Base-by-base conservation (phyloP, 352 stramenopile genomes). In the Peronospora belbahrii region DNA sequence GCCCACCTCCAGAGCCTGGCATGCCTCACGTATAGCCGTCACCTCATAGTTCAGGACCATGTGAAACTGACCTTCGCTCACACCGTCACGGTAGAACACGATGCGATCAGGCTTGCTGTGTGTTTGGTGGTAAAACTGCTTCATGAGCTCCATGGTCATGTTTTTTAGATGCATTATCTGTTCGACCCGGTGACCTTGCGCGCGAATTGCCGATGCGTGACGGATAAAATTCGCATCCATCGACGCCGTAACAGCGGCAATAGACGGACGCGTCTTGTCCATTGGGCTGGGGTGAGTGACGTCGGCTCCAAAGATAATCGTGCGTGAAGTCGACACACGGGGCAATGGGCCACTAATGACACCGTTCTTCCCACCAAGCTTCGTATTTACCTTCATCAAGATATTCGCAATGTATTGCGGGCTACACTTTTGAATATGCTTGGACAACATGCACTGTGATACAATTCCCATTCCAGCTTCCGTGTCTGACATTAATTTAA, bases 51-150 rank as follows among this genome's bases (percentile, higher is more conserved):
- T 80, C 5, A 88, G 32, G 1, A 94, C 81, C 68, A 88, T 83
- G 32, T 83, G 70, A 43, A 93, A 94, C 51, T 94, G 82, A 2
- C 82, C 82, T 56, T 94, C 84, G 37, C 76, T 89, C 31, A 95
- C 84, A n/a, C 84, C 84, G 42, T 95, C 84, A n/a, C 84, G 78
- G 35, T 90, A 93, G 38, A 93, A 91, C 6, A 95, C 66, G 7
- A 94, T 87, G 10, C 71, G 74, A 1, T 77, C 56, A 0, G 84
- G 84, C 38, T 86, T 85, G 9, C 56, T 54, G 8, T 51, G 62
- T 10, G 69, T 82, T 6, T 63, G 54, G 7, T 57, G 53, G 41
- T 85, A 87, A 55, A 88, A 95, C 18, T 67, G 56, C 44, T 77
- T 83, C 53, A 95, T 49, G 2, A 95, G 56, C 11, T 87, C 71